A percentile compares a stretch with the other conserved stretches of the same genome.
Conservation (phyloP, 2,329 filamentous ascomycete genomes). For the Aspergillus texensis region DNA sequence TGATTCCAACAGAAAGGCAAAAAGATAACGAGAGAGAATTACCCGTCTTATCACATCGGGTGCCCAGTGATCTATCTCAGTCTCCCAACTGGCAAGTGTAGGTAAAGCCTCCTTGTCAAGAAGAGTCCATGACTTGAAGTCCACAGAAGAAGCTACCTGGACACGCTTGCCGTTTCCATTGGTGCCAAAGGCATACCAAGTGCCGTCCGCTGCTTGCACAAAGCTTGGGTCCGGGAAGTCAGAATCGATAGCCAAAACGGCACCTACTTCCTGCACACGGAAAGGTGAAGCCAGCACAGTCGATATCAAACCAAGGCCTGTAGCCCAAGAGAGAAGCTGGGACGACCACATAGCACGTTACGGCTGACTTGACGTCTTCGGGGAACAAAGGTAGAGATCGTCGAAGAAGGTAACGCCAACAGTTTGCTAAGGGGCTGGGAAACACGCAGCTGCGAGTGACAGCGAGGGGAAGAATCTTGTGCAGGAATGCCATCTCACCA, state of each 20-base stretch:
- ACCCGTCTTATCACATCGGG: constrained; percentile 60
- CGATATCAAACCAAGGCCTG: constrained; percentile 16
- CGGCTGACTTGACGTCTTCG: background rate
- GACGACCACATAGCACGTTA: constrained; percentile 14
- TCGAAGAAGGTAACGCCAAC: constrained; percentile 6
- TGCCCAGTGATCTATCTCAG: constrained; percentile 60
- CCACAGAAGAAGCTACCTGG: constrained; percentile 56
- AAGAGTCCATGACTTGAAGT: constrained; percentile 53
- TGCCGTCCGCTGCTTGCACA: constrained; percentile 49
- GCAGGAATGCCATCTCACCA: background rate
- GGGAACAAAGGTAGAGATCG: background rate
- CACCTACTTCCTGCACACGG: constrained; percentile 19
- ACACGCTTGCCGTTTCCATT: constrained; percentile 55
- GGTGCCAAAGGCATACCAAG: constrained; percentile 63
- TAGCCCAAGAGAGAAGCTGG: constrained; percentile 5
- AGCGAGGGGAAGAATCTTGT: background rate
- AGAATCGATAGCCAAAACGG: constrained; percentile 34
- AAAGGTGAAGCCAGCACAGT: constrained; percentile 24
- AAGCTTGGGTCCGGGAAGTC: constrained; percentile 51
- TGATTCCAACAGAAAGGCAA: background rate
- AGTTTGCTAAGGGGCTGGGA: constrained; percentile 6
- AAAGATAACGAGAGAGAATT: constrained; percentile 4
- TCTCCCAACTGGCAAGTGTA: constrained; percentile 56
- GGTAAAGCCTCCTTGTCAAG: constrained; percentile 60
- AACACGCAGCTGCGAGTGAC: constrained; percentile 3